These are phyloP conservation scores for Caryopteris hybrid DNA, from an alignment of 305 asterid genomes.

Conservation along the genomic window DNA sequence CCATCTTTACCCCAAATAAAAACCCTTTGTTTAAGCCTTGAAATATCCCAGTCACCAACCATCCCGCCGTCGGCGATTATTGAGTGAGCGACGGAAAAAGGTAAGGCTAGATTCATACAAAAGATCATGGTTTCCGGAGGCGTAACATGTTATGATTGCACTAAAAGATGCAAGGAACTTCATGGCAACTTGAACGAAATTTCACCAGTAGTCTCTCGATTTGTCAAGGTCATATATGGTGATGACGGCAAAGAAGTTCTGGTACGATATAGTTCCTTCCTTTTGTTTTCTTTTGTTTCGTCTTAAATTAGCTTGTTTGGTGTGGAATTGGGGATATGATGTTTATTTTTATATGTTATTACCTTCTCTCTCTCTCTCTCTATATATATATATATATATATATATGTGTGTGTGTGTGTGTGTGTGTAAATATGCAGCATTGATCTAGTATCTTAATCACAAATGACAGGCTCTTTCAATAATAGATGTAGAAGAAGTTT, in stretches of 20 bases:
- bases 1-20: too few species aligned
- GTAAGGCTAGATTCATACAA: too few species aligned
- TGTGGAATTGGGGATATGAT: not conserved
- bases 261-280: slow-evolving; percentile 3
- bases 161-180: not conserved
- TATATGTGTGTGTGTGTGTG: too few species aligned
- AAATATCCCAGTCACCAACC: too few species aligned
- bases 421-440: slow-evolving; percentile 3
- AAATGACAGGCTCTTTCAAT: not conserved
- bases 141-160: slow-evolving; percentile 4
- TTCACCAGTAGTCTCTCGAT: slow-evolving; percentile 5
- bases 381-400: too few species aligned
- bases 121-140: slow-evolving; percentile 12
- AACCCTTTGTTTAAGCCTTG: too few species aligned
- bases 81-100: too few species aligned
- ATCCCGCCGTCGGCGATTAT: too few species aligned
- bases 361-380: too few species aligned
- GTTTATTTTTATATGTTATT: not conserved
- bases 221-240: slow-evolving; percentile 20
- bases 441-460: not conserved
- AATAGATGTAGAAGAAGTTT: too few species aligned
- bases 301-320: not conserved
- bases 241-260: not conserved
- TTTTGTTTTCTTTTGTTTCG: not conserved
- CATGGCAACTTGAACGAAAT: not conserved